Conservation (phyloP, 2,329 filamentous ascomycete species). For the Sclerotinia spermophila region DNA sequence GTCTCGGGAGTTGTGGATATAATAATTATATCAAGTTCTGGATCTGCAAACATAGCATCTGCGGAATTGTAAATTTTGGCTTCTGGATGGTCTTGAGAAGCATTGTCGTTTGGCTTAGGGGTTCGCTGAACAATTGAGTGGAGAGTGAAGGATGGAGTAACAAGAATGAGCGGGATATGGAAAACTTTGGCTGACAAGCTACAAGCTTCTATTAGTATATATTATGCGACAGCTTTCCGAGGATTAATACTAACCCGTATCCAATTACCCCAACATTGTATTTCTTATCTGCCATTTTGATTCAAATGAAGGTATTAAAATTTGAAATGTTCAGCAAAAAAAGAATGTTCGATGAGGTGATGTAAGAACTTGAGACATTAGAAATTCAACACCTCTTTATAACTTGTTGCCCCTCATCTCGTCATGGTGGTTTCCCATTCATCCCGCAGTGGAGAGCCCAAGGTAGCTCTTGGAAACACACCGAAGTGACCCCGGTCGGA, state of each 20-base stretch:
- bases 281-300: conserved; percentile 10
- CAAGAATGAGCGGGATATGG: conserved; percentile 74
- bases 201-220: conserved; percentile 16
- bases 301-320: no score
- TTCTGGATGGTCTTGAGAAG: conserved; percentile 62
- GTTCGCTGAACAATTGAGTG: conserved; percentile 73
- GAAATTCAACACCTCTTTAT: not conserved
- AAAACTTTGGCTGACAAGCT: conserved; percentile 70
- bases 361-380: not conserved
- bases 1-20: conserved; percentile 69
- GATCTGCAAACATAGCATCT: conserved; percentile 62
- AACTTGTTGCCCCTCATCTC: not conserved
- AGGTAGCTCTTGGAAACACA: not conserved
- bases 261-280: conserved; percentile 55
- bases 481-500: not conserved
- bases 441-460: not conserved
- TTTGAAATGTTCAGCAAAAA: not conserved
- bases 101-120: conserved; percentile 61
- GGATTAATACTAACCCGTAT: conserved; percentile 42
- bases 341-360: not conserved
- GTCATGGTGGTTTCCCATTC: not conserved
- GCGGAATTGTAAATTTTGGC: conserved; percentile 61
- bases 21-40: conserved; percentile 64
- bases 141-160: conserved; percentile 61
- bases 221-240: not conserved